phyloP scores from a whole-genome alignment of 768 basidiomycete species.

The Tylopilus subfusipes region DNA sequence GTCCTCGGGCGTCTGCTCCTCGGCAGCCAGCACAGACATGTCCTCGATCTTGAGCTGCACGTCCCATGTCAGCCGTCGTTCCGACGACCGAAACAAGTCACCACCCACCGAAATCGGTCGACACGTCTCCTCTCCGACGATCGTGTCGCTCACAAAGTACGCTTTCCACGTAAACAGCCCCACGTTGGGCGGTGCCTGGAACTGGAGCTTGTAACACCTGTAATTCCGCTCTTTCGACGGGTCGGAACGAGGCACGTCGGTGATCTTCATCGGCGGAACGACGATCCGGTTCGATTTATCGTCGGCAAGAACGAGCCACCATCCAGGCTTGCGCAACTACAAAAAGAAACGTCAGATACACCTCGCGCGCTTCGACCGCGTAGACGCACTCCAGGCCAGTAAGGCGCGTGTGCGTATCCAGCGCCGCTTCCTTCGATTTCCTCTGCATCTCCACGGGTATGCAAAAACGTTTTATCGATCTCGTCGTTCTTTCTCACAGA shows the following conservation, averaged over 20 bases:
- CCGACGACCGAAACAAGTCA: constrained; percentile 8
- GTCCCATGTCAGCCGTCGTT: constrained; percentile 1
- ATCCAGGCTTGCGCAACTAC: constrained; percentile 83
- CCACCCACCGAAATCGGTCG: constrained; percentile 70
- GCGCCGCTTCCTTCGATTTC: constrained; percentile 46
- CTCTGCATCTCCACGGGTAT: constrained; percentile 58
- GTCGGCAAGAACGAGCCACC: constrained; percentile 91
- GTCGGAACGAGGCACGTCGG: constrained; percentile 69
- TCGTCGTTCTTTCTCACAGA: constrained; percentile 50
- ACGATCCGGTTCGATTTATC: constrained; percentile 81
- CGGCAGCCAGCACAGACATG: constrained; percentile 49
- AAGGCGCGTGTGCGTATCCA: constrained; percentile 83
- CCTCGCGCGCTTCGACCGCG: not conserved
- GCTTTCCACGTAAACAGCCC: constrained; percentile 89
- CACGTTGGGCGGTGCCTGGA: constrained; percentile 86
- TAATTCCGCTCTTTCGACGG: constrained; percentile 52
- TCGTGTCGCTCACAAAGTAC: constrained; percentile 83
- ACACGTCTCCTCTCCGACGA: constrained; percentile 74
- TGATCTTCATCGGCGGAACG: constrained; percentile 80
- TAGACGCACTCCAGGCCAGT: constrained; percentile 78
- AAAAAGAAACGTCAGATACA: not conserved
- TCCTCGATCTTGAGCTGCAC: constrained; percentile 82
- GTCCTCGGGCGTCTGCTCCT: constrained; percentile 70
- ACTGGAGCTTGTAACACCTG: constrained; percentile 85
- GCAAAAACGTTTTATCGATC: constrained; percentile 69